Percentiles rank a stretch among this genome's conserved stretches.
Evolutionary conservation across 768 basidiomycete genomes (phyloP).

Genomic region (Pluteus cervinus): DNA sequence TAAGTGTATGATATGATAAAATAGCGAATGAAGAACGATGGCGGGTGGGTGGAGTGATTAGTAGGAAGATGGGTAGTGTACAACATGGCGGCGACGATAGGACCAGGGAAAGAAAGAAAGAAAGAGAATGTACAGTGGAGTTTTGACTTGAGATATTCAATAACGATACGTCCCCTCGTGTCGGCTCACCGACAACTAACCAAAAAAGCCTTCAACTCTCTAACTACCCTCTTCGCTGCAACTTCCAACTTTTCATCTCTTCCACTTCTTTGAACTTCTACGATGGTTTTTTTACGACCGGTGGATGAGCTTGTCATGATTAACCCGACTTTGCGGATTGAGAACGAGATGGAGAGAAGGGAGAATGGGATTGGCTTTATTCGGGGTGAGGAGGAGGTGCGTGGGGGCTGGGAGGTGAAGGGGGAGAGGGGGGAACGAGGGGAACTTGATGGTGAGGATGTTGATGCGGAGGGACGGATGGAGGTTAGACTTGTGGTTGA

Average conservation of each 20-base stretch:
- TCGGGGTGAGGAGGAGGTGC: constrained; percentile 5
- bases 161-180: too few relatives aligned
- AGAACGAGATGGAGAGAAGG: constrained; percentile 33
- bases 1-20: too few relatives aligned
- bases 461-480: constrained; percentile 7
- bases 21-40: too few relatives aligned
- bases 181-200: constrained; percentile 3
- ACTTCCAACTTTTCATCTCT: constrained; percentile 53
- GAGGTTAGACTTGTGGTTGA: constrained; percentile 5
- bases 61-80: too few relatives aligned
- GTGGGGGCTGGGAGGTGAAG: constrained; percentile 7
- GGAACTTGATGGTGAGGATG: constrained; percentile 4
- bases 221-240: constrained; percentile 46
- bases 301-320: constrained; percentile 20
- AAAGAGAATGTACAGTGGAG: too few relatives aligned
- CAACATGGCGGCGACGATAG: too few relatives aligned
- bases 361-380: constrained; percentile 30
- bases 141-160: too few relatives aligned
- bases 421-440: constrained; percentile 2
- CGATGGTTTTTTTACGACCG: constrained; percentile 44
- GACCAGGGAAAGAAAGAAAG: too few relatives aligned
- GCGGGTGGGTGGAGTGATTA: too few relatives aligned
- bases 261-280: constrained; percentile 38
- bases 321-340: constrained; percentile 35
- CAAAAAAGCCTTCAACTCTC: constrained; percentile 41